These are phyloP conservation scores for Nicotiana knightiana DNA, from an alignment of 257 asterid genomes.

Conservation along the genomic window DNA sequence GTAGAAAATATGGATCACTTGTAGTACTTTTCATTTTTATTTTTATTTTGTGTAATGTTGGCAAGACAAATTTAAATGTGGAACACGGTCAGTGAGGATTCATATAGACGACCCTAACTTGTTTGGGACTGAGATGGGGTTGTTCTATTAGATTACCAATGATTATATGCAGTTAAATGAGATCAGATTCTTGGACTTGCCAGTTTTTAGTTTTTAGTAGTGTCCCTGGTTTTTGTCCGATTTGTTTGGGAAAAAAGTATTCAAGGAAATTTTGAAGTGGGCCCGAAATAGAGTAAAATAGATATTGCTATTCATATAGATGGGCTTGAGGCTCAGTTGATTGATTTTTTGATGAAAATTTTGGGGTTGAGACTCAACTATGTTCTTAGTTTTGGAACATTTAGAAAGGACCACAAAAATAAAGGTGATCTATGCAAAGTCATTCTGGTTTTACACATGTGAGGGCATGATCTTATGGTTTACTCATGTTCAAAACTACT, in stretches of 20 bases:
- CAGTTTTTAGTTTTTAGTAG: neutral
- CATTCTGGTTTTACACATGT: neutral
- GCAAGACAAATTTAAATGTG: too few species aligned
- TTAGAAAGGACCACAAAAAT: neutral
- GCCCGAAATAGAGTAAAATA: neutral
- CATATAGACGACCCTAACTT: too few species aligned
- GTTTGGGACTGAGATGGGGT: too few species aligned
- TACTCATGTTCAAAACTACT: too few species aligned
- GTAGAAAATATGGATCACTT: too few species aligned
- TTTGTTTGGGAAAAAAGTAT: neutral
- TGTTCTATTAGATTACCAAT: neutral
- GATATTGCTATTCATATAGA: neutral
- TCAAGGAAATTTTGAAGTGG: neutral
- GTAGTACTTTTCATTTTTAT: too few species aligned
- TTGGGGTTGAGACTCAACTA: neutral
- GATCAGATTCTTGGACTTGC: neutral
- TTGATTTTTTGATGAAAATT: neutral
- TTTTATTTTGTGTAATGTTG: too few species aligned
- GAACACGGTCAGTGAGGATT: too few species aligned
- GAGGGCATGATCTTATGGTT: neutral
- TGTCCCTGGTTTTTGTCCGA: neutral
- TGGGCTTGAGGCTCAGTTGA: neutral
- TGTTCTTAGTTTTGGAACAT: neutral
- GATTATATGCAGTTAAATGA: neutral
- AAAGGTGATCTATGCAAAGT: neutral